Base-by-base conservation (phyloP, 1,139 yeast genomes). In the Saccharomycopsis crataegensis region DNA sequence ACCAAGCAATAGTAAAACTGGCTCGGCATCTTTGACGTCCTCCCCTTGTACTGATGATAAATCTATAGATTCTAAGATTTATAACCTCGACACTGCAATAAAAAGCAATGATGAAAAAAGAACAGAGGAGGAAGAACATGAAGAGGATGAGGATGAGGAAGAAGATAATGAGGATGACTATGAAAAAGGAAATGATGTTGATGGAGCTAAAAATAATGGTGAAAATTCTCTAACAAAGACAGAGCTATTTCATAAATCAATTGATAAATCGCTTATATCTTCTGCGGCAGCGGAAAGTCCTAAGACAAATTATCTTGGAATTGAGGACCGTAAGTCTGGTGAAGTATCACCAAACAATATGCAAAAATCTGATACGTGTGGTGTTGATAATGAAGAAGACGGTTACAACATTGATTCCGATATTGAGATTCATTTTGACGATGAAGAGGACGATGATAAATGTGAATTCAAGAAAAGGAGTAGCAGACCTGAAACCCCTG, bases 381-480 rank as follows among this genome's bases (percentile, higher is more conserved):
- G 5, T 3, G 16, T n/a, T 14, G 51, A 28, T 6, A 31, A 42
- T 14, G 51, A 49, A n/a, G 42, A 49, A 17, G 43, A 37, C 34
- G 54, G 48, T 17, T 53, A 47, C 22, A 43, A 53, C 11, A 38
- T 53, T 36, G 57, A 54, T 31, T 52, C 57, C 9, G 57, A 54
- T 43, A 54, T 54, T 31, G 54, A 54, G 6, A 47, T 54, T 11
- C 49, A 46, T 31, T 54, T 51, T 46, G 57, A 49, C 4, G 55
- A 48, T 31, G 51, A 48, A 1, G 54, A 48, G 5, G 47, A 48
- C 1, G 52, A 51, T 9, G 50, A 48, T 2, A 44, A 48, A 31
- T 38, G 33, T 1, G 46, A 46, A 28, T 22, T 22, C 4, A 22
- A 22, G 28, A 22, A 22, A 22, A 16, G 6, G 6, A n/a, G 6